phyloP scores from a whole-genome alignment of 1,139 yeast species.

The Tardiomyces depauwii region DNA sequence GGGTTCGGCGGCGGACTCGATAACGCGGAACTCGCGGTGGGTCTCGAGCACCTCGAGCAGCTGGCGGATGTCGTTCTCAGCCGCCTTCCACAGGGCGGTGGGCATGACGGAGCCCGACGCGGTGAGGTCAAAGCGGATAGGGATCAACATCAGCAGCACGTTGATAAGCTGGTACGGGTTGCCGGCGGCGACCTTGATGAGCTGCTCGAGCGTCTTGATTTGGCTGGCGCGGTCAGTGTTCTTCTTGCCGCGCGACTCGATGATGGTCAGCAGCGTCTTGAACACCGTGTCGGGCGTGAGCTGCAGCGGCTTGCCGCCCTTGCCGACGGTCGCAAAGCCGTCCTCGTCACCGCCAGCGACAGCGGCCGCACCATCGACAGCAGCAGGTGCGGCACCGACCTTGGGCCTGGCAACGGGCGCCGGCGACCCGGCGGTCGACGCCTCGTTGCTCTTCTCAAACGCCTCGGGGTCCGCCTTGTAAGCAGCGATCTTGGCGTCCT shows the following conservation, averaged over 20 bases:
- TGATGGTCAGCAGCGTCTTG: slow-evolving; percentile 58
- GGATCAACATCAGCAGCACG: slow-evolving; percentile 71
- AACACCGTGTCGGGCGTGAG: slow-evolving; percentile 42
- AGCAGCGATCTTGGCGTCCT: slow-evolving; percentile 43
- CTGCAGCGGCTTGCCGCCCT: slow-evolving; percentile 29
- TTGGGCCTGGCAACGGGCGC: slow-evolving; percentile 10
- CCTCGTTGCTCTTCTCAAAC: slow-evolving; percentile 36
- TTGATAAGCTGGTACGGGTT: slow-evolving; percentile 67
- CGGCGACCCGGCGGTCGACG: slow-evolving; percentile 13
- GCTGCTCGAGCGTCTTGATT: slow-evolving; percentile 54
- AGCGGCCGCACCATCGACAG: slow-evolving; percentile 3
- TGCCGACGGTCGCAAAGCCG: slow-evolving; percentile 32
- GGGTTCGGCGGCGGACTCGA: slow-evolving; percentile 64
- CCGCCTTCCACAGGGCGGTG: slow-evolving; percentile 66
- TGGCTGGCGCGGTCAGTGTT: slow-evolving; percentile 81
- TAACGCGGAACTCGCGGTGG: slow-evolving; percentile 48
- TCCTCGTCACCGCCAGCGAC: slow-evolving; percentile 25
- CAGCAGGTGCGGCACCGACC: slow-evolving; percentile 4
- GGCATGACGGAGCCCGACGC: slow-evolving; percentile 66
- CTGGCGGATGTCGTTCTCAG: slow-evolving; percentile 49
- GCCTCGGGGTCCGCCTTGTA: slow-evolving; percentile 63
- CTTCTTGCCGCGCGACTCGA: slow-evolving; percentile 93
- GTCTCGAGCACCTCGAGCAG: slow-evolving; percentile 55
- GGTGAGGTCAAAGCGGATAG: slow-evolving; percentile 72
- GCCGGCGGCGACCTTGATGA: slow-evolving; percentile 37